phyloP scores from a whole-genome alignment of 257 asterid genomes.

The Solanum pimpinellifolium region DNA sequence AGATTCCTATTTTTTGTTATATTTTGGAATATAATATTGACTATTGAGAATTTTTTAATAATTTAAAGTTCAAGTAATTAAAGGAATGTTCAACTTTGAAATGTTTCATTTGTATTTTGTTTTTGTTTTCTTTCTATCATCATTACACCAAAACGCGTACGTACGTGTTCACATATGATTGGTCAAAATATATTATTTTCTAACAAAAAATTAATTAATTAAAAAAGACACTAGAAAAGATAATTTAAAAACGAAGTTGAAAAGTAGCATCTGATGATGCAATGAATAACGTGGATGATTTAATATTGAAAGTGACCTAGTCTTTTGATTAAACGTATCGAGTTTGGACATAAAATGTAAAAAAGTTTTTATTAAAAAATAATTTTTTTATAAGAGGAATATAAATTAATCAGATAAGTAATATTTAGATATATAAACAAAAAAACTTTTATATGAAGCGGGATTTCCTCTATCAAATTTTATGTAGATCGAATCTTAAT shows the following conservation, averaged over 20 bases:
- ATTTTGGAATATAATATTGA: not conserved
- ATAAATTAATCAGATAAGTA: not conserved
- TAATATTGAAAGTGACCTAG: not conserved
- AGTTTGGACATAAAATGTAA: no score
- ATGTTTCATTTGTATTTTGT: not conserved
- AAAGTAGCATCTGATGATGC: not conserved
- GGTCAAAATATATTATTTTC: not conserved
- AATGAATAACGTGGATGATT: not conserved
- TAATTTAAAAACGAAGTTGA: not conserved
- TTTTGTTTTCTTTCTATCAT: not conserved
- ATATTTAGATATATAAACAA: no score
- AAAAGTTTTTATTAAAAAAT: no score
- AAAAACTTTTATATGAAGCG: not conserved
- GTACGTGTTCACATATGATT: not conserved
- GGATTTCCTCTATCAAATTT: fast-evolving
- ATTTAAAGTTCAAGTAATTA: not conserved
- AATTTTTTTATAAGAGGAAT: no score
- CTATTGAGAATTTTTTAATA: not conserved
- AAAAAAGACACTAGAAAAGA: not conserved
- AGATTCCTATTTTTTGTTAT: not conserved
- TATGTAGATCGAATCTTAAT: not conserved
- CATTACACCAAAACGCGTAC: not conserved
- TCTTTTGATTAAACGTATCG: no score
- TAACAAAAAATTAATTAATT: not conserved
- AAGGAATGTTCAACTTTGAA: not conserved